Evolutionary conservation across 2,329 filamentous ascomycete genomes (phyloP).

Genomic region (Didymella glomerata): DNA sequence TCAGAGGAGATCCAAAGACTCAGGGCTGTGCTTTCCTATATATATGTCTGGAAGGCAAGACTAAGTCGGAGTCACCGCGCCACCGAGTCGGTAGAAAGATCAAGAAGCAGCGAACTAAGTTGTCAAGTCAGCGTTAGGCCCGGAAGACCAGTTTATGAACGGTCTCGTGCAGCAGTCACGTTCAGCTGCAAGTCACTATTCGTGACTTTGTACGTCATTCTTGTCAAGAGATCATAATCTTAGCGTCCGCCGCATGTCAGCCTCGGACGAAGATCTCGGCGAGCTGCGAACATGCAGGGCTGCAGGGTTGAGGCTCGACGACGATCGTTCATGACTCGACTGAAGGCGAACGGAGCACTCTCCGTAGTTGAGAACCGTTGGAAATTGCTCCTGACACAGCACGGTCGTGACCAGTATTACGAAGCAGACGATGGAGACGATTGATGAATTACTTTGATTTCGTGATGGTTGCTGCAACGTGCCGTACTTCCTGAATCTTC

Average conservation of each 20-base stretch:
- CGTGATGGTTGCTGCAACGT: slow-evolving; percentile 9
- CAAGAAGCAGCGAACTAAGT: slow-evolving; percentile 15
- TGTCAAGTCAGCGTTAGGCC: slow-evolving; percentile 19
- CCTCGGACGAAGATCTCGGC: slow-evolving; percentile 41
- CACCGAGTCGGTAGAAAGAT: slow-evolving; percentile 8
- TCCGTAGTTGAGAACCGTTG: not conserved
- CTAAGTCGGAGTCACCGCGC: slow-evolving; percentile 4
- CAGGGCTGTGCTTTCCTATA: slow-evolving; percentile 13
- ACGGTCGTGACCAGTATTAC: not conserved
- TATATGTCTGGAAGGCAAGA: slow-evolving; percentile 7
- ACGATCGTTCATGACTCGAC: slow-evolving; percentile 12
- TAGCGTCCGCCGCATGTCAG: slow-evolving; percentile 28
- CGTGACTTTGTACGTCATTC: slow-evolving; percentile 40
- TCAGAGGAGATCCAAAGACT: slow-evolving; percentile 1
- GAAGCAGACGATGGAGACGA: not conserved
- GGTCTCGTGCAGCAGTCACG: slow-evolving; percentile 42
- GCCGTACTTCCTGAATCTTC: slow-evolving; percentile 15
- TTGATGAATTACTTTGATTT: not conserved
- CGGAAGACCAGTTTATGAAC: slow-evolving; percentile 29
- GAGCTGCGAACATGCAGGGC: slow-evolving; percentile 29
- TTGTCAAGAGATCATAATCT: slow-evolving; percentile 27
- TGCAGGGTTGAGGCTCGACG: slow-evolving; percentile 19
- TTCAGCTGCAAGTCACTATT: slow-evolving; percentile 14
- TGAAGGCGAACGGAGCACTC: not conserved
- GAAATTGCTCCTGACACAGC: not conserved